Evolutionary conservation across 176 grass and related monocot genomes (phyloP), one percentile per base, ranked within the genome.

Genomic region (Themeda triandra): DNA sequence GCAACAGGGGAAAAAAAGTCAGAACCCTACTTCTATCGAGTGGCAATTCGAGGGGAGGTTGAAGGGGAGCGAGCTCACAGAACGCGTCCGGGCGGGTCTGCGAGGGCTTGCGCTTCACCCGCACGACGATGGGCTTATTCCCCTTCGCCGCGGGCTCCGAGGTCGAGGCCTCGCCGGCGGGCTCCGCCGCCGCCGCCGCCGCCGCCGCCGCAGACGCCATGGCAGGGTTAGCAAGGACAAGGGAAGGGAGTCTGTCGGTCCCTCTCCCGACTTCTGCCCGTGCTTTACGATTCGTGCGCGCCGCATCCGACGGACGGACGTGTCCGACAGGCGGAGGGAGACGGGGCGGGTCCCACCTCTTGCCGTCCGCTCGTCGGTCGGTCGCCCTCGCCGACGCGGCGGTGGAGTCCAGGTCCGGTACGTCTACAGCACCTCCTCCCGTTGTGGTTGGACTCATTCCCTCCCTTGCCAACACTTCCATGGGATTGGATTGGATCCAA

Each of bases 101-200:
- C 13, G 76, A 91, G 64, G 83, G 74, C 78, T 94, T 98, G 63
- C 90, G 81, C 92, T 98, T 98, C 54, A 98, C 90, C 79, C 90
- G 84, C 2, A 98, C 92, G 24, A 98, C 69, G 18, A 98, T 83
- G 36, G 88, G 95, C 75, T 91, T 35, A 35, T 5, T 98, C 23
- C 77, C 86, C 66, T 12, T 48, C 23, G 8, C 69, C 6, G 69
- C 53, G 13, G 82, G 44, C 13, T 69, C 70, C 37, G 82, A 82
- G 19, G 80, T 31, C 32, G 84, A 83, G 19, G 75, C 56, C 8
- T 75, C 71, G 6, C 33, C 37, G 9, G 49, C 73, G 29, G 63
- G 29, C 23, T 79, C 51, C 28, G 59, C 58, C 29, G 29, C 4
- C 35, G 35, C 36, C 39, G 82, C 51, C 28, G 59, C 58, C 29